phyloP scores from a whole-genome alignment of 2,329 filamentous ascomycete genomes.

The Aciculosporium take region DNA sequence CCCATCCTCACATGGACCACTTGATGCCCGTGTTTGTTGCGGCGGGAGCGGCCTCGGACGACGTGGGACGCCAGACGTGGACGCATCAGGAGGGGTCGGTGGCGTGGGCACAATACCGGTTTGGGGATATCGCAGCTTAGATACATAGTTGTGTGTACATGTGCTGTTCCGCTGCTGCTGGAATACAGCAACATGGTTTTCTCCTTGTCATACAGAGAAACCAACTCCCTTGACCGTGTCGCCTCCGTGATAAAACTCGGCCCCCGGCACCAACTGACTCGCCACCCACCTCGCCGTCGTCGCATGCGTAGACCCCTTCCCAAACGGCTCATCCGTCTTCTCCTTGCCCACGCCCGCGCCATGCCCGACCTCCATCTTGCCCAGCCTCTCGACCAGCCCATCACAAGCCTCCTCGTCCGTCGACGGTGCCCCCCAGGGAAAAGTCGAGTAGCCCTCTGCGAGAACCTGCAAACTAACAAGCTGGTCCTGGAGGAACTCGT shows the following conservation, averaged over 20 bases:
- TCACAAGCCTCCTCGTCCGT: constrained; percentile 9
- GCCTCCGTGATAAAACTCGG: constrained; percentile 37
- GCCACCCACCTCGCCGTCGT: constrained; percentile 48
- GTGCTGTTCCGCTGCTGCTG: not conserved
- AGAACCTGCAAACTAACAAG: constrained; percentile 46
- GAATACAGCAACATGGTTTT: not conserved
- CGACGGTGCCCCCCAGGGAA: constrained; percentile 19
- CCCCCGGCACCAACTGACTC: constrained; percentile 32
- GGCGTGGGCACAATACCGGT: constrained; percentile 33
- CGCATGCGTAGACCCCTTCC: constrained; percentile 40
- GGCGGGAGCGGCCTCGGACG: no score
- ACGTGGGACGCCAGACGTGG: no score
- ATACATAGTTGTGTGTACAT: no score
- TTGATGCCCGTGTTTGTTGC: no score
- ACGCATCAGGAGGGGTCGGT: constrained; percentile 38
- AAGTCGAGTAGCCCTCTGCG: constrained; percentile 35
- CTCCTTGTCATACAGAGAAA: constrained; percentile 7
- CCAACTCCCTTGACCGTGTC: constrained; percentile 34
- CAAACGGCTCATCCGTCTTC: constrained; percentile 35
- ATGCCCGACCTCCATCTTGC: constrained; percentile 11
- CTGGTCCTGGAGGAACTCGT: constrained; percentile 47
- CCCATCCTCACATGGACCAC: no score
- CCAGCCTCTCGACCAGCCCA: constrained; percentile 13
- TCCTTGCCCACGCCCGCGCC: constrained; percentile 24
- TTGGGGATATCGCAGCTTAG: constrained; percentile 21